Evolutionary conservation across 1,284 basidiomycete genomes (phyloP).

Genomic region (Moesziomyces antarcticus): DNA sequence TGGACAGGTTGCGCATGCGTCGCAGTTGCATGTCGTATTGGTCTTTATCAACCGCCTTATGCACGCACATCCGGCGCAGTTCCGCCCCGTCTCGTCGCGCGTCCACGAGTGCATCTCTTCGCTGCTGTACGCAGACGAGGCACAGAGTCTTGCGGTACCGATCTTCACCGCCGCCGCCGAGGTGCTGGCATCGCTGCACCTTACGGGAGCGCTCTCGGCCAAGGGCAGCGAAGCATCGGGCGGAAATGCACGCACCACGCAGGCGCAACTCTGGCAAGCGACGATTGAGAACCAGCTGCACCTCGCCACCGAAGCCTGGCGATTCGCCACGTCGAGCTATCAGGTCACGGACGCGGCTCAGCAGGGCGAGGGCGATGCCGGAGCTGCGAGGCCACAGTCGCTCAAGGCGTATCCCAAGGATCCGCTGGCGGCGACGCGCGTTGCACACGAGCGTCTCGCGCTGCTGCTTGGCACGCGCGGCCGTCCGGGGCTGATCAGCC

Average conservation of each 20-base stretch:
- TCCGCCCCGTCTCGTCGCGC: conserved; percentile 39
- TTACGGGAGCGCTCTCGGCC: conserved; percentile 47
- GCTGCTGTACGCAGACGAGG: conserved; percentile 33
- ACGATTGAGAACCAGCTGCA: conserved; percentile 34
- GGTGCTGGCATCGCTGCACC: conserved; percentile 46
- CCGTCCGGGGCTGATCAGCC: conserved; percentile 28
- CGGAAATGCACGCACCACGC: conserved; percentile 38
- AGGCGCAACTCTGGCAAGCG: conserved; percentile 55
- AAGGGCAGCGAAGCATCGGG: conserved; percentile 40
- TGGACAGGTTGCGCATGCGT: conserved; percentile 5
- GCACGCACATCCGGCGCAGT: conserved; percentile 39
- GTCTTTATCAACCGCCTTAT: conserved; percentile 29
- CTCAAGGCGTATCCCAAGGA: conserved; percentile 27
- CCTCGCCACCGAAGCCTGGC: conserved; percentile 27
- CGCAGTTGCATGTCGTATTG: conserved; percentile 21
- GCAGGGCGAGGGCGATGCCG: background rate
- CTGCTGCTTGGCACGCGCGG: conserved; percentile 39
- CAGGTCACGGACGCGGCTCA: conserved; percentile 4
- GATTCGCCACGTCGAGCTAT: conserved; percentile 36
- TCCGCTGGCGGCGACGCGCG: conserved; percentile 29
- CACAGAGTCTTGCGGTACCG: conserved; percentile 4
- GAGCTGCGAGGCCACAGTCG: conserved; percentile 11
- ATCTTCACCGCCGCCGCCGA: conserved; percentile 28
- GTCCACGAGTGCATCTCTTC: conserved; percentile 38
- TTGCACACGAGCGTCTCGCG: conserved; percentile 25